Conservation (phyloP, 495 filamentous ascomycete species). For the Xylaria flabelliformis region DNA sequence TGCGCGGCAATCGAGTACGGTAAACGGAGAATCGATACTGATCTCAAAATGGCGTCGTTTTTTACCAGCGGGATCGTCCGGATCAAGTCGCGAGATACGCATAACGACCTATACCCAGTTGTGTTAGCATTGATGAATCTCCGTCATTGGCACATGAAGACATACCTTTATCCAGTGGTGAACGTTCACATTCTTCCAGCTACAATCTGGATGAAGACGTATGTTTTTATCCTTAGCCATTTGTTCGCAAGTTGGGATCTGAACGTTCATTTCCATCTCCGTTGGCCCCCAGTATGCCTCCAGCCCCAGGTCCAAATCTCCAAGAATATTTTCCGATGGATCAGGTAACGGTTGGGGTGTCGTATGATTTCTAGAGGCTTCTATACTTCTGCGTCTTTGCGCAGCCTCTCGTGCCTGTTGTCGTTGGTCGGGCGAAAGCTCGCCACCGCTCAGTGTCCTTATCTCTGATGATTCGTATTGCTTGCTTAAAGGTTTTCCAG, state of each 20-base stretch:
- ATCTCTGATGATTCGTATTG: slow-evolving; percentile 82
- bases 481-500: slow-evolving; percentile 78
- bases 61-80: slow-evolving; percentile 72
- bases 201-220: slow-evolving; percentile 89
- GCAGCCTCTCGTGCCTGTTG: slow-evolving; percentile 50
- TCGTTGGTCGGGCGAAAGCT: slow-evolving; percentile 57
- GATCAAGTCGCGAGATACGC: slow-evolving; percentile 88
- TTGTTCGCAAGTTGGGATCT: slow-evolving; percentile 87
- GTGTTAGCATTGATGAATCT: slow-evolving; percentile 33
- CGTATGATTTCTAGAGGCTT: slow-evolving; percentile 43
- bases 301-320: slow-evolving; percentile 71
- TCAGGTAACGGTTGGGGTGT: slow-evolving; percentile 52
- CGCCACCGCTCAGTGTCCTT: slow-evolving; percentile 80
- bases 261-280: slow-evolving; percentile 96
- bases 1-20: slow-evolving; percentile 92
- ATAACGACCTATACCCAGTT: slow-evolving; percentile 77
- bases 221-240: slow-evolving; percentile 81
- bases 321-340: slow-evolving; percentile 74
- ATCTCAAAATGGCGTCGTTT: slow-evolving; percentile 97
- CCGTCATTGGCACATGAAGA: not conserved
- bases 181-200: slow-evolving; percentile 94
- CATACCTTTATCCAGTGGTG: slow-evolving; percentile 99
- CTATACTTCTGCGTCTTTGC: slow-evolving; percentile 43
- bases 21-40: slow-evolving; percentile 97
- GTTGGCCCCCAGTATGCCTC: slow-evolving; percentile 79